Conservation (phyloP, 2,329 filamentous ascomycete species). For the Xylaria digitata region DNA sequence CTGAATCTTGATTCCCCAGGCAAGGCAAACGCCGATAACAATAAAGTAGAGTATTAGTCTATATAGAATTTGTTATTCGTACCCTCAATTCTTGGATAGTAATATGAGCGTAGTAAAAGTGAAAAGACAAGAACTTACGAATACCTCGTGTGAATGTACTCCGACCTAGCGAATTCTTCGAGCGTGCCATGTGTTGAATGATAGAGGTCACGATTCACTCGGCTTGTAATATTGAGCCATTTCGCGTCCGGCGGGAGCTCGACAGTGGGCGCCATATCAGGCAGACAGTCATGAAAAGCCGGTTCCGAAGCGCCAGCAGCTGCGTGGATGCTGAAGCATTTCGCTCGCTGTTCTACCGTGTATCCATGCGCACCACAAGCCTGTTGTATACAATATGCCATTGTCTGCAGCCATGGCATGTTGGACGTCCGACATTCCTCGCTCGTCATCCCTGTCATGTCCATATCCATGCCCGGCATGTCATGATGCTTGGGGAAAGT, state of each 20-base stretch:
- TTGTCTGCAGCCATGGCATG: constrained; percentile 40
- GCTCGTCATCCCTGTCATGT: constrained; percentile 41
- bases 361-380: constrained; percentile 35
- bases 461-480: constrained; percentile 38
- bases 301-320: constrained; percentile 39
- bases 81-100: background rate
- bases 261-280: constrained; percentile 36
- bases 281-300: constrained; percentile 46
- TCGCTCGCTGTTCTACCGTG: constrained; percentile 43
- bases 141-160: constrained; percentile 48
- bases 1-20: constrained; percentile 39
- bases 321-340: constrained; percentile 46
- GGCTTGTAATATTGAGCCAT: constrained; percentile 48
- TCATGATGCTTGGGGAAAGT: constrained; percentile 34
- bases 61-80: background rate
- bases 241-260: constrained; percentile 43
- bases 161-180: constrained; percentile 46
- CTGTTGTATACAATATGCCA: constrained; percentile 41
- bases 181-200: constrained; percentile 45
- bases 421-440: constrained; percentile 39
- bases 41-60: constrained; percentile 40
- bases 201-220: constrained; percentile 48
- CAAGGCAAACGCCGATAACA: constrained; percentile 39
- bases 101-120: background rate
- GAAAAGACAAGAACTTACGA: constrained; percentile 41